Base-by-base conservation (phyloP, 2,329 filamentous ascomycete genomes). In the Didymella segeticola region DNA sequence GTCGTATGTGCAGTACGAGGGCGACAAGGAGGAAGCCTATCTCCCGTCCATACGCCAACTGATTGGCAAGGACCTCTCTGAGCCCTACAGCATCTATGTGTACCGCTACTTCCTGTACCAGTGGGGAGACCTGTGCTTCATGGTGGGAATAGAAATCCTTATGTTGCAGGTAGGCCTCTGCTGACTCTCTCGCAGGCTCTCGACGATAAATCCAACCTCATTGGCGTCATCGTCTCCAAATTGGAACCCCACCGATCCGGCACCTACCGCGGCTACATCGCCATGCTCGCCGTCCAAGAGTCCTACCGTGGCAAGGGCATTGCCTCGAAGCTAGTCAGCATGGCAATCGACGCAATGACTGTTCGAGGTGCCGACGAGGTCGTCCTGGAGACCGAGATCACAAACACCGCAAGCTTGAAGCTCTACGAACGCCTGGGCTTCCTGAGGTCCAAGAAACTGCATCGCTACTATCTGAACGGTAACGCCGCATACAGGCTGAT, bases 1-100 rank as follows among this genome's bases (percentile, higher is more conserved):
- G 61, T 79, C 75, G 60, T 88, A 87, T 71, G 72, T 84, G 56
- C 83, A 83, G 64, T 89, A 88, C 70, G 80, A 85, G 57, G 74
- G 75, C 48, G 71, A 79, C 43, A 83, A 85, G 61, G 86, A 89
- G 69, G 81, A 83, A 46, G 77, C 79, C 50, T 87, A 95, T 72
- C 86, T 99, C 34, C 87, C 92, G 29, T 87, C 91, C 34, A 97
- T 99, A 75, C 88, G 93, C 49, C 88, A 93, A 52, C 79, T 99
- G 70, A 99, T 99, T 69, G 95, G 93, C 37, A 96, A 93, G 69
- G 95, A 98, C 72, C 83, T 99, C 43, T 98, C 93, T 64, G 95
- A 99, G 75, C 95, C 95, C 1, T 99, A 99, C 75, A 98, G 93
- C 77, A 98, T 99, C 73, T 99, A 99, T 79, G 95, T 99, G 53